Percentiles rank a stretch among this genome's conserved stretches.
Evolutionary conservation across 1,139 yeast genomes (phyloP).

Genomic region (Geotrichum citri-aurantii): DNA sequence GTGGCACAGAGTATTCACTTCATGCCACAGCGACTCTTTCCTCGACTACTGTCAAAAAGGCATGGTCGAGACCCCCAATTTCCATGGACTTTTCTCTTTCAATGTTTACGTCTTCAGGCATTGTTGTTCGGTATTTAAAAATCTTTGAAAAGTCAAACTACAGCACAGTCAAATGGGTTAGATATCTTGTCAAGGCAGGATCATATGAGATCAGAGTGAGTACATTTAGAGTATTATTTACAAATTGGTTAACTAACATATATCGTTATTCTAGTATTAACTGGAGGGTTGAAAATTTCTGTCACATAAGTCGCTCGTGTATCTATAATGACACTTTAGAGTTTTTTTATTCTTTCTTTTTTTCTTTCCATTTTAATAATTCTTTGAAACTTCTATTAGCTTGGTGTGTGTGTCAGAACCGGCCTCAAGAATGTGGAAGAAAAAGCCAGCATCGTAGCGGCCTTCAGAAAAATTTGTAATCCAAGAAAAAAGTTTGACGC

Average conservation of each 20-base stretch:
- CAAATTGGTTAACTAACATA: not conserved
- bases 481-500: slow-evolving; percentile 23
- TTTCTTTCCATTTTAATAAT: not conserved
- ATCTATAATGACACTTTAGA: not conserved
- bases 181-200: slow-evolving; percentile 70
- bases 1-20: slow-evolving; percentile 56
- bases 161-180: slow-evolving; percentile 80
- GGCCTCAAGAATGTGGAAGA: slow-evolving; percentile 14
- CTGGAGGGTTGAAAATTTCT: not conserved
- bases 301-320: not conserved
- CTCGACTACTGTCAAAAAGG: slow-evolving; percentile 32
- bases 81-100: slow-evolving; percentile 61
- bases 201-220: slow-evolving; percentile 61
- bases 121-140: slow-evolving; percentile 65
- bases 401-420: not conserved
- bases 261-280: not conserved
- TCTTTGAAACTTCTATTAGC: slow-evolving; percentile 1
- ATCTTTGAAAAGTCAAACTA: slow-evolving; percentile 63
- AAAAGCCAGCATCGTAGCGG: slow-evolving; percentile 26
- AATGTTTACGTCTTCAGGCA: slow-evolving; percentile 76
- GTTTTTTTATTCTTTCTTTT: too few relatives aligned
- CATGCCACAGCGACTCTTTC: slow-evolving; percentile 47
- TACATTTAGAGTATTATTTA: not conserved
- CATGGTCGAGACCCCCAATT: slow-evolving; percentile 76
- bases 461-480: slow-evolving; percentile 23